Base-by-base conservation (phyloP, 306 rosid species). In the Cicer chorassanicum region DNA sequence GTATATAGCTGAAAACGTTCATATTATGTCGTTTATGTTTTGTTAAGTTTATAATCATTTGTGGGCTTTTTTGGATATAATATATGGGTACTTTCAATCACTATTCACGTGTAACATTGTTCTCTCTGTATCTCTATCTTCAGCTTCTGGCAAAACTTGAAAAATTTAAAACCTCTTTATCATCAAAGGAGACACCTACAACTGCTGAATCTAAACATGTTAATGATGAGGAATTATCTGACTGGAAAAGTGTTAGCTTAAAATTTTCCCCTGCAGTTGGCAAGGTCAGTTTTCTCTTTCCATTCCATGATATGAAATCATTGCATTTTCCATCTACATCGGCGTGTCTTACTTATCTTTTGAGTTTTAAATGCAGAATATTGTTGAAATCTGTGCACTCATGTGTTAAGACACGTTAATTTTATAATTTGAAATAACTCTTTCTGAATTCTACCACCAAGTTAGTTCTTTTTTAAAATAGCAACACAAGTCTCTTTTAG, bases 91-190 rank as follows among this genome's bases (percentile, higher is more conserved):
- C 44, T 59, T 60, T 78, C 68, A 29, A 48, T 65, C 51, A 34
- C 56, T 78, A 43, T 65, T 48, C 45, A 11, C 62, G 70, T 5
- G 6, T 74, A 72, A 53, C 44, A 2, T 45, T 46, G 8, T 44
- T 64, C 45, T 51, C 56, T 69, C 45, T 54, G 10, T 40, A 49
- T 65, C 14, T 57, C 65, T 50, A 8, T 69, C 55, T 64, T 63
- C 78, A 93, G 98, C 89, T 87, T 82, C 86, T 93, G 38, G 92
- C 89, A 70, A 94, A 87, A 84, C 96, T 94, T 15, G 91, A 85
- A 81, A 87, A 89, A 68, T 94, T 94, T 77, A 89, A 84, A 84
- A 69, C 36, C 49, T 68, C 42, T 78, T n/a, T 82, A 9, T 49
- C 75, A 50, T 88, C 79, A 74, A 91, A 83, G 81, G 64, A 1